Evolutionary conservation across 148 eudicot genomes (phyloP).

Genomic region (Chenopodium album): DNA sequence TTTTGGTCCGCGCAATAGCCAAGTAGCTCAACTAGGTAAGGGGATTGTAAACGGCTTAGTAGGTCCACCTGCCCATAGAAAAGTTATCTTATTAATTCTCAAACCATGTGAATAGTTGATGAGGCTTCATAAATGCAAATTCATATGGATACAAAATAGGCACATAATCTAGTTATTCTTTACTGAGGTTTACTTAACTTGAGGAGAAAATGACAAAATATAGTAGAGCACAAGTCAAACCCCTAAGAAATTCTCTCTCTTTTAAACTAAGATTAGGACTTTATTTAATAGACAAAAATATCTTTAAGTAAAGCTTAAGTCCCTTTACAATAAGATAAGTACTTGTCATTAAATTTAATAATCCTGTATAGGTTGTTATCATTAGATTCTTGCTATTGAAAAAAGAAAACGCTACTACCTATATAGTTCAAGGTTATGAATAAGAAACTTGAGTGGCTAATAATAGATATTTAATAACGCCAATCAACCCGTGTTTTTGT

Average conservation of each 20-base stretch:
- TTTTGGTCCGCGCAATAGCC: conserved; percentile 94
- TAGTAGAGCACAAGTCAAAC: conserved; percentile 24
- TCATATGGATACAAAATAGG: conserved; percentile 21
- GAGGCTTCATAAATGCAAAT: conserved; percentile 25
- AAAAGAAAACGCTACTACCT: background rate
- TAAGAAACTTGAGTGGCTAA: too few relatives aligned
- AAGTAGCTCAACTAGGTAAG: conserved; percentile 65
- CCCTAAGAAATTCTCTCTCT: background rate
- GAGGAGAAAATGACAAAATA: conserved; percentile 22
- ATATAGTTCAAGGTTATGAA: background rate
- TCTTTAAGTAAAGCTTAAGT: background rate
- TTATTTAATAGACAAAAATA: background rate
- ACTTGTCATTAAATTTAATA: background rate
- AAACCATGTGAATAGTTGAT: conserved; percentile 29
- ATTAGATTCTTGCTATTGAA: background rate
- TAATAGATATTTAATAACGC: background rate
- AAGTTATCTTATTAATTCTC: conserved; percentile 5
- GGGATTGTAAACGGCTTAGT: conserved; percentile 70
- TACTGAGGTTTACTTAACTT: conserved; percentile 10
- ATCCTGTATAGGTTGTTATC: background rate
- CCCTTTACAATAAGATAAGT: background rate
- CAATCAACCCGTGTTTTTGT: background rate
- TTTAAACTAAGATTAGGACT: conserved; percentile 2
- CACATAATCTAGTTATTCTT: conserved; percentile 7
- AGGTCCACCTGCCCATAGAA: conserved; percentile 72